phyloP scores from a whole-genome alignment of 345 rosid species.

The Citrus sp. region DNA sequence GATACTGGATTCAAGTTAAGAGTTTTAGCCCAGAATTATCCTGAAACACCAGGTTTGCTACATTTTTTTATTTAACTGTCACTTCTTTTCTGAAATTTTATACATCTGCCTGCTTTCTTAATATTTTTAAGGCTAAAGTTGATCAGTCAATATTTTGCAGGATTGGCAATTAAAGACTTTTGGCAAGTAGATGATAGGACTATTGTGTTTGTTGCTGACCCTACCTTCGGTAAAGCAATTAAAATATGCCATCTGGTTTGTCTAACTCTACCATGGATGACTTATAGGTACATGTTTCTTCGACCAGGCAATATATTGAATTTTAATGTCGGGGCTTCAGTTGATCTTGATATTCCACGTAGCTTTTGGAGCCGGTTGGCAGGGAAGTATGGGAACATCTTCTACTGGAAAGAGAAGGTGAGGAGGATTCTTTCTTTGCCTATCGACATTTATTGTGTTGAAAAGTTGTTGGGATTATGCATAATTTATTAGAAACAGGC shows the following conservation, averaged over 20 bases:
- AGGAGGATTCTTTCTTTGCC: conserved; percentile 4
- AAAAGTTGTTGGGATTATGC: not conserved
- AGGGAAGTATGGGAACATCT: conserved; percentile 60
- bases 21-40: conserved; percentile 91
- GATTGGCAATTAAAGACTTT: conserved; percentile 75
- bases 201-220: conserved; percentile 86
- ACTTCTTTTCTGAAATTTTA: not conserved
- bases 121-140: not conserved
- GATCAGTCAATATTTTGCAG: conserved; percentile 30
- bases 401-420: conserved; percentile 89
- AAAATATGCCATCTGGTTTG: conserved; percentile 1
- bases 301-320: conserved; percentile 69
- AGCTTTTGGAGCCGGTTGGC: conserved; percentile 88
- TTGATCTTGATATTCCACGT: conserved; percentile 78
- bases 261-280: conserved; percentile 4
- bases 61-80: not conserved
- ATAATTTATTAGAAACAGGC: not conserved
- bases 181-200: conserved; percentile 93
- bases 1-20: conserved; percentile 85
- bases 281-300: conserved; percentile 6
- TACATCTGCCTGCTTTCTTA: not conserved
- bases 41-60: conserved; percentile 78
- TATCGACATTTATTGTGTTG: not conserved
- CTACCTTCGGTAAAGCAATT: conserved; percentile 65
- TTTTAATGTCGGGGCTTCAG: conserved; percentile 76